Evolutionary conservation across 1,284 basidiomycete genomes (phyloP).

Genomic region (Apiotrichum gamsii): DNA sequence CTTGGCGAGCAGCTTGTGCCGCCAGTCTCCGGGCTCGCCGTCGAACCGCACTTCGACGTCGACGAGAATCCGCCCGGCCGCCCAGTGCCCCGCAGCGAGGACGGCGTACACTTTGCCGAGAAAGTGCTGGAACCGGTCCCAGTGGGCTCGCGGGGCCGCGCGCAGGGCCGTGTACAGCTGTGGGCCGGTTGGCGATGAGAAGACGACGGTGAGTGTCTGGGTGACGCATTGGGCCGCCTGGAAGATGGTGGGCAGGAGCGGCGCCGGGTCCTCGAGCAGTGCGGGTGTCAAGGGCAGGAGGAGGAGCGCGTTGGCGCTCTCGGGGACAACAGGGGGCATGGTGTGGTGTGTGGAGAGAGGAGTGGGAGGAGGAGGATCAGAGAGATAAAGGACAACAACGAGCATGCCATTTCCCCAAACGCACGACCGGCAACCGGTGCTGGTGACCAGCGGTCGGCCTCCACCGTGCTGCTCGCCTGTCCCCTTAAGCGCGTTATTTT

Average conservation of each 20-base stretch:
- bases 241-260: conserved; percentile 23
- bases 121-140: conserved; percentile 36
- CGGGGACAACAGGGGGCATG: conserved; percentile 1
- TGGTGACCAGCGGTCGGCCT: too few relatives aligned
- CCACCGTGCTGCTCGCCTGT: too few relatives aligned
- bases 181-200: conserved; percentile 22
- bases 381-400: not conserved
- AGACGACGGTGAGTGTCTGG: conserved; percentile 25
- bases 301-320: conserved; percentile 18
- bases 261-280: conserved; percentile 19
- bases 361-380: not conserved
- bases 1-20: conserved; percentile 14
- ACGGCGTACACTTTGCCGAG: conserved; percentile 40
- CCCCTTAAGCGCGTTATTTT: too few relatives aligned
- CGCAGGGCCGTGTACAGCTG: conserved; percentile 29
- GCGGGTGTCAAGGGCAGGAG: conserved; percentile 34
- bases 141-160: conserved; percentile 21
- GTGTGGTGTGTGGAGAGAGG: not conserved
- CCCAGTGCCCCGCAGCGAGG: conserved; percentile 38
- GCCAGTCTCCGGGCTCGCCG: conserved; percentile 28
- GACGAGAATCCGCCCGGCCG: conserved; percentile 31
- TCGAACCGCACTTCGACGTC: conserved; percentile 43
- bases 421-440: not conserved
- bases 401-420: not conserved
- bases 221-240: conserved; percentile 18